Evolutionary conservation across 306 rosid genomes (phyloP), one percentile per base, ranked within the genome.

Genomic region (Gastrolobium bilobum): DNA sequence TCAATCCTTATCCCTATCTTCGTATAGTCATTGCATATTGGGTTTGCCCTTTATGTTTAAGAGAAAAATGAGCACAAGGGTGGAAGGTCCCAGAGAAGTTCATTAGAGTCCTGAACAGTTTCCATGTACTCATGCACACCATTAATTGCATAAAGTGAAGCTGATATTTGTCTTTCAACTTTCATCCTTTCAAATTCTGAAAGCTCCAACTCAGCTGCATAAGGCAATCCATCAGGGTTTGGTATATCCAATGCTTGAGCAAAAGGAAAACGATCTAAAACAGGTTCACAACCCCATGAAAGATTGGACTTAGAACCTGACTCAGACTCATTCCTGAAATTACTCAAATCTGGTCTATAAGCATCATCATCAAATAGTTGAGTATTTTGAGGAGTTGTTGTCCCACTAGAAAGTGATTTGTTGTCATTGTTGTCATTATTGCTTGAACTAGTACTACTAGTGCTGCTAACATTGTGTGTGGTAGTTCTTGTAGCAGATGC

Each of bases 121-220:
- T 93, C 87, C 94, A 94, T 89, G 43, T 89, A 91, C 79, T 91
- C 97, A 8, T 89, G 92, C 74, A 93, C 89, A 42, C 98, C 98
- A 79, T 93, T 91, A 38, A 91, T 86, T 13, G 97, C 97, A 74
- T 90, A 91, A 11, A 90, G 90, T 30, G 95, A 90, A 83, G 95
- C 97, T 35, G 98, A 91, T 48, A 93, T 88, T 72, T 93, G 95
- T 31, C 97, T 93, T 79, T 93, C 98, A 15, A 93, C 90, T 80
- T 88, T 91, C 93, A 93, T 89, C 82, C 92, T 84, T 64, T 93
- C 98, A 39, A 93, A 93, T 40, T 87, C 95, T 14, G 82, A 62
- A 4, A 89, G 64, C 59, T 59, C 85, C 71, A 79, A 67, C 14
- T 83, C 90, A 52, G 44, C 85, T 7, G 75, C 13, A 20, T 74